Evolutionary conservation across 129 eudicot species (phyloP), one percentile per base, ranked within the genome.

Genomic region (Arctium minus): DNA sequence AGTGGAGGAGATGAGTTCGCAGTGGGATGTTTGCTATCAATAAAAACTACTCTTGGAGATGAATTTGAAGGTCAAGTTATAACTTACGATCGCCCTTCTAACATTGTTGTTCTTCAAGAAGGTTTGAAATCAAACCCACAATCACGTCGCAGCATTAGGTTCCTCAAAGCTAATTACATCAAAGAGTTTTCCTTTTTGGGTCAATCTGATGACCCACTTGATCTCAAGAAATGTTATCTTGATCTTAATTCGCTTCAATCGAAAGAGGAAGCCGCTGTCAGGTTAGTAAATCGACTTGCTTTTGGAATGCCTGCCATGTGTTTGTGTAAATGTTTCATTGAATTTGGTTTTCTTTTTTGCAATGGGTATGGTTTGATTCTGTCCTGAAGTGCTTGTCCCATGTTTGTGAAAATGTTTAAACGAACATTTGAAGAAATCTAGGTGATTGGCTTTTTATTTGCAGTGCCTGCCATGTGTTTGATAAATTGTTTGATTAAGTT

Each of bases 41-140:
- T 95, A 76, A 95, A 95, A 85, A 95, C 98, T 3, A 91, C 94
- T 50, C 81, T 95, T 22, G 98, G 97, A 3, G 98, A 95, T 38
- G 97, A 95, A 84, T 92, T 95, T 31, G 92, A 95, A 86, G 97
- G 91, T 37, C 94, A 91, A 90, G 89, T 95, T 38, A 89, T 95
- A 81, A 80, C 97, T 79, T 95, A 84, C 60, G 97, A 95, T 85
- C 92, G 86, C 48, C 88, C 86, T 37, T 92, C 97, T 75, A 91
- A 92, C 91, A 89, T 95, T 85, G 89, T 95, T 73, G 92, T 92
- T 30, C 93, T 95, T 78, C 97, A 95, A 90, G 98, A 95, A 84
- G 97, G 97, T 69, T 72, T 85, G 71, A 87, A 87, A 86, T 82
- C 90, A 0, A 92, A 86, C 72, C 60, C 89, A 29, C 92, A 91